phyloP scores from a whole-genome alignment of 495 filamentous ascomycete genomes.

The Aspergillus funiculosus region DNA sequence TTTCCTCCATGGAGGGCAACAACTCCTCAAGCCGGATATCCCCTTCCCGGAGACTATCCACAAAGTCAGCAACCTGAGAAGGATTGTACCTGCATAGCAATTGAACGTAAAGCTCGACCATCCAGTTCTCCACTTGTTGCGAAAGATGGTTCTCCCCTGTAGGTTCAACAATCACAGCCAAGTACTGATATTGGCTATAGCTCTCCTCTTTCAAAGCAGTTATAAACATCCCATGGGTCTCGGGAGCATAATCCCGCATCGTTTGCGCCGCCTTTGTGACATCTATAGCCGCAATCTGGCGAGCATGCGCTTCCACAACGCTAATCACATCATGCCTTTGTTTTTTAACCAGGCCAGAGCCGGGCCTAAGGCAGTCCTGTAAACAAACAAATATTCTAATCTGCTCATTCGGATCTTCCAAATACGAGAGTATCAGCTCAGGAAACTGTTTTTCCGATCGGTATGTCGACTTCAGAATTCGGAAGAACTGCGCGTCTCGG shows the following conservation, averaged over 20 bases:
- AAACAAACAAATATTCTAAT: slow-evolving; percentile 72
- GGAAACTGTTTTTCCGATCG: slow-evolving; percentile 73
- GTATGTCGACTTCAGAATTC: slow-evolving; percentile 90
- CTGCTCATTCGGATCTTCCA: slow-evolving; percentile 75
- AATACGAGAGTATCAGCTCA: slow-evolving; percentile 71
- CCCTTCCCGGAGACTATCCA: slow-evolving; percentile 68
- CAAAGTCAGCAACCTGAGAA: slow-evolving; percentile 76
- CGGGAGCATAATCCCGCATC: slow-evolving; percentile 59
- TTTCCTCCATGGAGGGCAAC: slow-evolving; percentile 79
- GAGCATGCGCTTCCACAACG: slow-evolving; percentile 63
- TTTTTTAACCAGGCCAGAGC: slow-evolving; percentile 61
- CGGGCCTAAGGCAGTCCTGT: slow-evolving; percentile 69
- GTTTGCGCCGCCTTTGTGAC: slow-evolving; percentile 61
- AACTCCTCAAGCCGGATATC: slow-evolving; percentile 78
- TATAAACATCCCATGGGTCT: slow-evolving; percentile 67
- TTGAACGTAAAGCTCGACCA: slow-evolving; percentile 81
- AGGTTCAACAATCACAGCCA: slow-evolving; percentile 73
- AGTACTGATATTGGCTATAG: slow-evolving; percentile 67
- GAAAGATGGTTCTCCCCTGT: slow-evolving; percentile 29
- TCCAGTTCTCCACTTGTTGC: slow-evolving; percentile 37
- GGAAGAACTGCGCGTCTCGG: slow-evolving; percentile 76
- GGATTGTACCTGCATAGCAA: slow-evolving; percentile 84
- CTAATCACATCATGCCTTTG: slow-evolving; percentile 69
- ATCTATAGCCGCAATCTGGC: slow-evolving; percentile 64
- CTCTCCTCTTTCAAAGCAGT: slow-evolving; percentile 57